Base-by-base conservation (phyloP, 2,329 filamentous ascomycete genomes). In the Aspergillus sp. region DNA sequence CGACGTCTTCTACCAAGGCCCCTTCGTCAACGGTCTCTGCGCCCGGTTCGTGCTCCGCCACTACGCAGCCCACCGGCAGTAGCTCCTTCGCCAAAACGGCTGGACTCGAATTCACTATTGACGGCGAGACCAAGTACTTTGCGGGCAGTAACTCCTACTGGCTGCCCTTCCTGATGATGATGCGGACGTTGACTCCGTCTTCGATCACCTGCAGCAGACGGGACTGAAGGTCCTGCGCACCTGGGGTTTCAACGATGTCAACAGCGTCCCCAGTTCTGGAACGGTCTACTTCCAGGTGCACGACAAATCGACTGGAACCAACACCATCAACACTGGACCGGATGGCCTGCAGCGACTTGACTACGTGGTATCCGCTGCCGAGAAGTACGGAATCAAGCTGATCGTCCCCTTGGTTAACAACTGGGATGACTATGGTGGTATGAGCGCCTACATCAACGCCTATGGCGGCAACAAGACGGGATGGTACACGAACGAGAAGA, bases 361-460 rank as follows among this genome's bases (percentile, higher is more conserved):
- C 48, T 73, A 73, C 33, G 75, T 81, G 1, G 75, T 82, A 33
- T 51, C 65, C 24, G 62, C 71, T 0, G 77, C 77, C 4, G 75
- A 78, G 52, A 61, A 64, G 34, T 63, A 71, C 33, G 72, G 71
- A 3, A 64, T 82, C 43, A 78, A 78, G 52, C 60, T 81, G 4
- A 77, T 81, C 39, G 74, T 57, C 34, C 53, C 52, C 37, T 57
- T 56, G 22, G 74, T 81, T 34, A 82, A 82, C 58, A 75, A 81
- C 57, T 83, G 78, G 77, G 64, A 63, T 29, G 79, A 82, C 47
- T 81, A 78, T 26, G 77, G 77, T 15, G 76, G 77, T 29, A 78
- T 80, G 58, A 61, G 64, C 8, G 70, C 71, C 2, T 80, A 79
- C 44, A 66, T 68, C 27, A 60, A 53, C 8, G 71, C 68, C 2